Evolutionary conservation across 768 basidiomycete species (phyloP), one percentile per base, ranked within the genome.

Genomic region (Tricholoma hemisulphureum): DNA sequence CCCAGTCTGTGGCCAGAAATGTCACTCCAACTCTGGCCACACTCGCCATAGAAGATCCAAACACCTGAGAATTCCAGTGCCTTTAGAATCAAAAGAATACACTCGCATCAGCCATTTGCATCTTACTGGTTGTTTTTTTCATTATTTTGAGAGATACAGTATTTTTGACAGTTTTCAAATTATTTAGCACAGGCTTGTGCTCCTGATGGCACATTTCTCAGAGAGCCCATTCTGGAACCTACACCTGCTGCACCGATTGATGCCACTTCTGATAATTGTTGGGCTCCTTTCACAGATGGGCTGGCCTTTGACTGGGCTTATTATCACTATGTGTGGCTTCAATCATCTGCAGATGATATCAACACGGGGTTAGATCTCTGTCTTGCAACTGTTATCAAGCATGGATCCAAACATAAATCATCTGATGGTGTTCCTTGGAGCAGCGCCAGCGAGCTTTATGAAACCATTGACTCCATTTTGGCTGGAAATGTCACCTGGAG

Each of bases 271-370:
- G 50, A 43, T 13, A 69, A 66, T 50, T 46, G 62, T 3, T 75
- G 67, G 65, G 58, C 24, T 11, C 72, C 72, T 32, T 74, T 73
- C 48, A 4, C 56, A 23, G 63, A 65, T 37, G 54, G 65, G 1
- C 6, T 66, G 0, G 61, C 62, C 2, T 75, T 73, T 53, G 67
- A 74, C 20, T 71, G 55, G n/a, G 70, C 73, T 0, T 28, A 70
- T 16, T 64, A 67, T 46, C 62, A 66, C 26, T 73, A 64, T 54
- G 63, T 66, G 6, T 29, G 64, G 35, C 51, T 68, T 20, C 66
- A 72, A 53, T 63, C 58, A 7, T 71, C 69, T 23, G 61, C 58
- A 43, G 35, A 23, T 9, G 35, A 63, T 2, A 67, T 69, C 11
- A 34, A 59, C n/a, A 28, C 48, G 39, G 67, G 58, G 14, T 54